A percentile compares a stretch with the other conserved stretches of the same genome.
Evolutionary conservation across 345 rosid species (phyloP).

Genomic region (Eucalyptus victrix): DNA sequence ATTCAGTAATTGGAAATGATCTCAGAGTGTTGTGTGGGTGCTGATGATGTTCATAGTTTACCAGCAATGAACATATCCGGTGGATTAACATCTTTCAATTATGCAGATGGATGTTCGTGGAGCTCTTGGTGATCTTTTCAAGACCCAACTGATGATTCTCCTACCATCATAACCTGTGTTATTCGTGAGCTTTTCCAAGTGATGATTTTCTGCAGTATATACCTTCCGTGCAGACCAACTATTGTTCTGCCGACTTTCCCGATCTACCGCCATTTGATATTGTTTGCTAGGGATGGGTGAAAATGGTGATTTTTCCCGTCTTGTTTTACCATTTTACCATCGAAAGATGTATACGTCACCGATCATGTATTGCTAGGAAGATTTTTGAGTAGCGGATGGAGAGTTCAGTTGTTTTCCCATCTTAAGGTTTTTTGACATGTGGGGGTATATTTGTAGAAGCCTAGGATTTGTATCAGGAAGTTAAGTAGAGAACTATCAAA

Average conservation of each 20-base stretch:
- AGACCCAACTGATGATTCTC: constrained; percentile 70
- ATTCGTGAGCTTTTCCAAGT: not conserved
- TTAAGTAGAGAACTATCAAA: not conserved
- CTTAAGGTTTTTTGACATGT: not conserved
- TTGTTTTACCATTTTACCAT: not conserved
- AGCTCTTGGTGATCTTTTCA: constrained; percentile 80
- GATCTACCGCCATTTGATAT: not conserved
- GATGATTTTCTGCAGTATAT: not conserved
- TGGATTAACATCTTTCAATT: not conserved
- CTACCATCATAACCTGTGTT: constrained; percentile 14
- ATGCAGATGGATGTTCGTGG: constrained; percentile 91
- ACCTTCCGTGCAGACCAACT: not conserved
- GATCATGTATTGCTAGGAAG: not conserved
- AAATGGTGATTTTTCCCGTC: not conserved
- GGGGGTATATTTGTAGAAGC: not conserved
- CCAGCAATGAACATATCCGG: not conserved
- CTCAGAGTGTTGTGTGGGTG: not conserved
- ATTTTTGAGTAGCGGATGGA: not conserved
- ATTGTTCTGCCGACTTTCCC: not conserved
- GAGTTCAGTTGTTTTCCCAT: not conserved
- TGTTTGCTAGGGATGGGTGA: not conserved
- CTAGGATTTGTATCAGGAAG: not conserved
- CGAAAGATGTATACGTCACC: not conserved
- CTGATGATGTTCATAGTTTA: not conserved
- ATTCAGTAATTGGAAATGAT: not conserved